Conservation (phyloP, 306 rosid genomes). For the Cicer chorassanicum region DNA sequence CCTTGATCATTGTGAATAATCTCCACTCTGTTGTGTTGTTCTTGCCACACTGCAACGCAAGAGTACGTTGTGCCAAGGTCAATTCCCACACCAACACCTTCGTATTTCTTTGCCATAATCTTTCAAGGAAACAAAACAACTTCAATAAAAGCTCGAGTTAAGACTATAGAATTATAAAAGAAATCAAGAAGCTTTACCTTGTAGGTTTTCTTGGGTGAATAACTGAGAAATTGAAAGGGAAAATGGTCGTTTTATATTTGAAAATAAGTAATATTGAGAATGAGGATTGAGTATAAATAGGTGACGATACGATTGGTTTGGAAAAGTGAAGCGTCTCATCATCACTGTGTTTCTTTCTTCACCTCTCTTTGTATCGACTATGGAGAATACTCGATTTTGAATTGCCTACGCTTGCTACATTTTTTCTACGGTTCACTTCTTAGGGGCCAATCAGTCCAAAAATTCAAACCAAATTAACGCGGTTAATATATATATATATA, state of each 20-base stretch:
- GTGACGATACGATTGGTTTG: not conserved
- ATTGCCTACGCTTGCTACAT: not conserved
- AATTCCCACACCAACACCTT: not conserved
- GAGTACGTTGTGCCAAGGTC: not conserved
- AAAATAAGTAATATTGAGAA: too few species aligned
- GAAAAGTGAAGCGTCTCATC: not conserved
- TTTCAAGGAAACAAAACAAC: not conserved
- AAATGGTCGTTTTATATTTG: not conserved
- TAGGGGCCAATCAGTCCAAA: too few species aligned
- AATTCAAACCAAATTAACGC: too few species aligned
- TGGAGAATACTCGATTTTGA: too few species aligned
- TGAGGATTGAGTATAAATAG: too few species aligned
- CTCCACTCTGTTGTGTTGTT: not conserved
- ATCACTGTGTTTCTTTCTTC: not conserved
- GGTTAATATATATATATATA: too few species aligned
- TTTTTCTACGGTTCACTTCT: too few species aligned
- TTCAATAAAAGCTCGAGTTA: too few species aligned
- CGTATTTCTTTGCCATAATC: not conserved
- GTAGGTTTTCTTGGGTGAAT: too few species aligned
- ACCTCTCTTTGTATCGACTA: too few species aligned
- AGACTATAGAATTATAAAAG: too few species aligned
- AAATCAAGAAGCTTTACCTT: too few species aligned
- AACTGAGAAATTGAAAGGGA: not conserved
- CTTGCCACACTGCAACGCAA: not conserved
- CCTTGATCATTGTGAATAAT: slow-evolving; percentile 6